Percentiles rank a stretch among this genome's conserved stretches.
These are phyloP conservation scores for Jasminum sambac DNA, from an alignment of 257 asterid genomes.

Conservation along the genomic window DNA sequence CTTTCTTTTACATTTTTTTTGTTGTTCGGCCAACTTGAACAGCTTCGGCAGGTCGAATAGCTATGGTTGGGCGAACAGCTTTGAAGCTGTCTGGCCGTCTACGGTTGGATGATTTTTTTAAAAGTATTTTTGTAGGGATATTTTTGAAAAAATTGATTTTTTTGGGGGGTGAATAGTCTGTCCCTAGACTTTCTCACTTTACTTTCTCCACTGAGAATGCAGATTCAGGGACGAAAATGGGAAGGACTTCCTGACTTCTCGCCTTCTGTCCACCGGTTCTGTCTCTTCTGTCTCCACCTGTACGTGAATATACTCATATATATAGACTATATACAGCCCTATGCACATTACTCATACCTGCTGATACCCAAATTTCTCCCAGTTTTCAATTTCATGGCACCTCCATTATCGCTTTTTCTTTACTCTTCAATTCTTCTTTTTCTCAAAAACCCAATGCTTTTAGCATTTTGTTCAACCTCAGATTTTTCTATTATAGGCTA, in stretches of 20 bases:
- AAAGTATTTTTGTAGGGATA: no score
- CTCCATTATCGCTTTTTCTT: slow-evolving; percentile 13
- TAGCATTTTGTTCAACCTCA: slow-evolving; percentile 19
- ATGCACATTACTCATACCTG: background rate
- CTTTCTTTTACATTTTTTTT: no score
- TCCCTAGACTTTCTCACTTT: no score
- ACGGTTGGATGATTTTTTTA: no score
- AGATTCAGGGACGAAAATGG: slow-evolving; percentile 44
- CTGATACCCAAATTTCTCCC: background rate
- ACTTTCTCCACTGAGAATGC: no score
- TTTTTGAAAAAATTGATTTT: no score
- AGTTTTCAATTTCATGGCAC: slow-evolving; percentile 25
- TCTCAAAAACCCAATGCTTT: slow-evolving; percentile 7
- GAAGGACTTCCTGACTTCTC: slow-evolving; percentile 36
- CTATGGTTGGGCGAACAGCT: no score
- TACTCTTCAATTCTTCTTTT: slow-evolving; percentile 17
- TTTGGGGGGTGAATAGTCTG: no score
- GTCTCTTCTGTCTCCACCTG: slow-evolving; percentile 23
- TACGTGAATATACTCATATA: background rate
- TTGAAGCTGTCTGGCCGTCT: no score
- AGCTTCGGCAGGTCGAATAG: no score
- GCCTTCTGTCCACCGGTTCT: slow-evolving; percentile 48
- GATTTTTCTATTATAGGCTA: slow-evolving; percentile 49
- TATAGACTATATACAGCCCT: background rate
- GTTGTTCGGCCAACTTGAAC: no score